phyloP scores from a whole-genome alignment of 352 stramenopile genomes.

The Pythium biforme region DNA sequence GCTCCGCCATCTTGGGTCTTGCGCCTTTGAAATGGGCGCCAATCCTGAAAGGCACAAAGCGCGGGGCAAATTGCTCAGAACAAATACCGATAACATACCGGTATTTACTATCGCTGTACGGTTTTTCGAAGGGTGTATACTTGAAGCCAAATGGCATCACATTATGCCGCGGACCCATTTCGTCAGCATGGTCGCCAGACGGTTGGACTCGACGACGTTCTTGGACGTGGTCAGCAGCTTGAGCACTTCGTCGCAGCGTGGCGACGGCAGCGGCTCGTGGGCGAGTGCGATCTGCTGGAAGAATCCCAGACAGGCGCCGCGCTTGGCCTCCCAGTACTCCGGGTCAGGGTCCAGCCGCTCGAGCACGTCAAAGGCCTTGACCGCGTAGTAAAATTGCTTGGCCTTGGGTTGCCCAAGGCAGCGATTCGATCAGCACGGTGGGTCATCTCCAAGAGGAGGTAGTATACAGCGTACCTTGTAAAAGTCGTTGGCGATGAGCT shows the following conservation, averaged over 20 bases:
- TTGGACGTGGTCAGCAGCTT: conserved; percentile 51
- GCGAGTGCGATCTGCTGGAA: conserved; percentile 54
- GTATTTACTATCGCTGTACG: too few species aligned
- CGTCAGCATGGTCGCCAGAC: conserved; percentile 38
- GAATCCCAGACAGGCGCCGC: conserved; percentile 61
- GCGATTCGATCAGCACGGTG: too few species aligned
- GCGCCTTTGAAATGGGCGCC: conserved; percentile 1
- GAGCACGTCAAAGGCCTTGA: conserved; percentile 75
- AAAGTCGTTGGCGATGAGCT: conserved; percentile 69
- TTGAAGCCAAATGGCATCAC: neutral
- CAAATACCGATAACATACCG: neutral
- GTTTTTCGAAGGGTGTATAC: neutral
- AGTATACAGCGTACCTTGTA: conserved; percentile 40
- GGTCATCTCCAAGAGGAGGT: too few species aligned
- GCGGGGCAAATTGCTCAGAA: neutral
- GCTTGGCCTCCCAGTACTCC: conserved; percentile 78
- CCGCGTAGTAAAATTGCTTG: conserved; percentile 58
- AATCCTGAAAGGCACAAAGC: neutral
- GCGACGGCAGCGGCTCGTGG: conserved; percentile 20
- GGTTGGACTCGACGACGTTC: conserved; percentile 50
- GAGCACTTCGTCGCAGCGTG: conserved; percentile 49
- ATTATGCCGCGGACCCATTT: conserved; percentile 39
- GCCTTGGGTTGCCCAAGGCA: too few species aligned
- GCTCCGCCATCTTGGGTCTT: neutral
- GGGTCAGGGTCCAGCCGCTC: conserved; percentile 66